These are phyloP conservation scores for Catenaria anguillulae DNA, from an alignment of 371 early-diverging fungal genomes.

Conservation along the genomic window DNA sequence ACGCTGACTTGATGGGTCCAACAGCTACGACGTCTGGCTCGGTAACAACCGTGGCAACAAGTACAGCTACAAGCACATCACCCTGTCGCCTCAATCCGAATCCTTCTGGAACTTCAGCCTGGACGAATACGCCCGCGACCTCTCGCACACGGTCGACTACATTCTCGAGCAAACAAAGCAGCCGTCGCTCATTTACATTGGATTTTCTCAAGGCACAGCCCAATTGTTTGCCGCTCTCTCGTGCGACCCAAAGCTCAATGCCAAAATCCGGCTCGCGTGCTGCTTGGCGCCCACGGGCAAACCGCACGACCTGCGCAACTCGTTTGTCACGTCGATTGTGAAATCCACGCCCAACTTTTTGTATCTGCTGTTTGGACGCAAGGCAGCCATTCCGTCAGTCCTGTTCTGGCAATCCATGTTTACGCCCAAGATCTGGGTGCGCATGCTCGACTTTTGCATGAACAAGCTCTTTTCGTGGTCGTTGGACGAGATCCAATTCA, in stretches of 20 bases:
- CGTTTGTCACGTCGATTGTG: background rate
- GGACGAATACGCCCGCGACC: constrained; percentile 79
- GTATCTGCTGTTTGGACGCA: constrained; percentile 82
- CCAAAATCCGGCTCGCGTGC: constrained; percentile 68
- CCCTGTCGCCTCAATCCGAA: constrained; percentile 43
- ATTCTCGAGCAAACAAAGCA: constrained; percentile 65
- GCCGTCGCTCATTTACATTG: constrained; percentile 71
- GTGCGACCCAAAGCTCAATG: constrained; percentile 57
- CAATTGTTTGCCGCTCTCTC: constrained; percentile 83
- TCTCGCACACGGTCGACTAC: constrained; percentile 73
- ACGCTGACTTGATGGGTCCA: too few species aligned
- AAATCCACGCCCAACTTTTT: constrained; percentile 59
- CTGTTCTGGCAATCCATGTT: constrained; percentile 72
- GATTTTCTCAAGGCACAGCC: constrained; percentile 86
- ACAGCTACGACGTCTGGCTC: constrained; percentile 84
- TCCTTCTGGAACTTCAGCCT: constrained; percentile 88
- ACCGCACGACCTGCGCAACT: constrained; percentile 34
- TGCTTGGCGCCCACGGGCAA: constrained; percentile 86
- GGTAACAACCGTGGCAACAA: constrained; percentile 95
- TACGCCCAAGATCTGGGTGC: constrained; percentile 56
- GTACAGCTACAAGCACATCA: constrained; percentile 73
- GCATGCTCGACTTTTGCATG: constrained; percentile 54
- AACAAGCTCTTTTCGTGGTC: constrained; percentile 75
- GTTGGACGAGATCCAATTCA: constrained; percentile 39
- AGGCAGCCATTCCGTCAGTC: constrained; percentile 53